Evolutionary conservation across 805 yeast genomes (phyloP), one percentile per base, ranked within the genome.

Genomic region (Candida anglica): DNA sequence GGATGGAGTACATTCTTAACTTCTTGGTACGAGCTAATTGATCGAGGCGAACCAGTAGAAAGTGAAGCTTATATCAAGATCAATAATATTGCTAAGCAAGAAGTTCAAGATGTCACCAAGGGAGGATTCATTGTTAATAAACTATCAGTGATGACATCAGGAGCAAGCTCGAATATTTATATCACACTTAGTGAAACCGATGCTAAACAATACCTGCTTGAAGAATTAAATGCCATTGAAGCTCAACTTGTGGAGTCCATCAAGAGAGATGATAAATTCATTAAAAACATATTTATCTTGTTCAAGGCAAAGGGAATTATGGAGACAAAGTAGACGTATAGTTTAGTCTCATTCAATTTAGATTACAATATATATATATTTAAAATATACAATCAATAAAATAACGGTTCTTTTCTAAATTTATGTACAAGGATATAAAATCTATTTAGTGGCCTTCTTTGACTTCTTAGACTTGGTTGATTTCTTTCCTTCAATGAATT

Each of bases 21-120:
- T 18, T 77, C 97, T 0, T 71, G 81, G 48, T 72, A 72, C 39
- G 98, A 91, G 53, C 64, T 91, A 28, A 70, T 86, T 19, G 98
- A 91, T 50, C 73, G 77, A 42, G 81, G 91, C 2, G 60, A 81
- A 24, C 66, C 75, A 11, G 59, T 56, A 11, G 57, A 55, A 1
- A 79, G 77, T 41, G 72, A 69, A 30, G 64, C 76, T 30, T 82
- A 75, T 42, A 46, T 49, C 14, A 53, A 57, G 18, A 47, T 76
- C 15, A 60, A 69, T 33, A 51, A 52, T 5, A 63, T 70, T 7
- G 53, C 77, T 10, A 59, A 60, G 50, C 30, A 47, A 41, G 42
- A 64, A 51, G 44, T 58, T 24, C 31, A 29, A 4, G 63, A 61
- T 7, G 36, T 43, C 33, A 34, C 50, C 15, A 56, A 63, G 24